phyloP scores from a whole-genome alignment of 306 rosid species.

The Bauhinia variegata region DNA sequence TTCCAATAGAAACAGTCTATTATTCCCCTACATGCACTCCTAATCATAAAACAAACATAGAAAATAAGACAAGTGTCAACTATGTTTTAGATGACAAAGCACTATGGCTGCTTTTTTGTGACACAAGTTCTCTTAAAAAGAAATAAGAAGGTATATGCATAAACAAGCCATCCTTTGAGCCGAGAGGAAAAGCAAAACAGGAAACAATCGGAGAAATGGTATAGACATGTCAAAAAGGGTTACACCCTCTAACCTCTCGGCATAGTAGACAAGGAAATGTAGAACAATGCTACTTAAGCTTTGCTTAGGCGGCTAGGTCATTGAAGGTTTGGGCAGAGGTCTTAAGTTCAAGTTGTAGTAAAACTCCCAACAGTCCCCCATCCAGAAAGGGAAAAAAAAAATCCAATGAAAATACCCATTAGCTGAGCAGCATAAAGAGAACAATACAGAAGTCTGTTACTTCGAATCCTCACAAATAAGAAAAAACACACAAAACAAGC shows the following conservation, averaged over 20 bases:
- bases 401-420: background rate
- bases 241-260: conserved; percentile 1
- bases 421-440: conserved; percentile 1
- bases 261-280: background rate
- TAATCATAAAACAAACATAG: background rate
- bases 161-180: conserved; percentile 2
- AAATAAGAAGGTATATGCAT: background rate
- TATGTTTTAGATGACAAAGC: background rate
- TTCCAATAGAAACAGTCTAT: background rate
- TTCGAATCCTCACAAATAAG: background rate
- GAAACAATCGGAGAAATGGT: background rate
- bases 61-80: conserved; percentile 7
- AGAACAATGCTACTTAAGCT: background rate
- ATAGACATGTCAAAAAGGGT: conserved; percentile 18
- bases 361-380: background rate
- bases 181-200: conserved; percentile 13
- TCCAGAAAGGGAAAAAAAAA: background rate
- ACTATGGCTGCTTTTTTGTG: background rate
- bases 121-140: conserved; percentile 9
- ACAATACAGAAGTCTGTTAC: background rate
- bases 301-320: background rate
- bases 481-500: background rate
- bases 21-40: background rate
- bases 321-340: background rate
- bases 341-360: conserved; percentile 4